Base-by-base conservation (phyloP, 192 early-diverging fungal species). In the Allomyces macrogynus region DNA sequence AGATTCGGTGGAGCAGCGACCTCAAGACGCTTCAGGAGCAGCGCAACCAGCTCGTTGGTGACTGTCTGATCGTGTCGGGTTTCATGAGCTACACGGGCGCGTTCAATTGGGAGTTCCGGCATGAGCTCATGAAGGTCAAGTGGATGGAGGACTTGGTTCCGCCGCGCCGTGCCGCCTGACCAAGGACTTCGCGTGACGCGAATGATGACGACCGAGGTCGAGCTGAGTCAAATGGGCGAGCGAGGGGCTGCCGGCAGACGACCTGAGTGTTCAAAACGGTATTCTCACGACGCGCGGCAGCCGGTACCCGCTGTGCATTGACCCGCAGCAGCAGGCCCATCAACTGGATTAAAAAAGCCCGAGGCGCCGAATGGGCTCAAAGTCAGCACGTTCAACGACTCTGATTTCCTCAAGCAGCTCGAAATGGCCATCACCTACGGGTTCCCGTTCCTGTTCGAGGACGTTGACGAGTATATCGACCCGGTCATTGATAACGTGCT, bases 381-480 rank as follows among this genome's bases (percentile, higher is more conserved):
- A 0, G 84, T 91, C 24, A 97, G 95, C 40, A 92, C 89, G 74
- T 99, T 99, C 84, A 80, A 95, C 70, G 97, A 99, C 71, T 87
- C 87, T 64, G 87, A 92, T 0, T 99, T 97, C 77, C 76, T 95
- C 57, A 99, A 99, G 79, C 90, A 91, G 43, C 75, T 99, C 44
- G 97, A 99, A 78, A 87, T 87, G 76, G 95, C 95, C 44, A 77
- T 99, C 64, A 87, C 95, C 68, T 99, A 98, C 69, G 97, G 97
- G 71, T 97, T 91, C 68, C 90, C 95, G 11, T 84, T 99, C 49
- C 76, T 99, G 61, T 88, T 99, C 61, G 87, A 94, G 67, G 97
- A 99, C 71, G 95, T 91, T 67, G 79, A 73, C 24, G 97, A 99
- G 76, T 84, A 93, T 70, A 70, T 96, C 8, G 94, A 99, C 76